These are phyloP conservation scores for Hyaloscypha variabilis DNA, from an alignment of 495 filamentous ascomycete genomes.

Conservation along the genomic window DNA sequence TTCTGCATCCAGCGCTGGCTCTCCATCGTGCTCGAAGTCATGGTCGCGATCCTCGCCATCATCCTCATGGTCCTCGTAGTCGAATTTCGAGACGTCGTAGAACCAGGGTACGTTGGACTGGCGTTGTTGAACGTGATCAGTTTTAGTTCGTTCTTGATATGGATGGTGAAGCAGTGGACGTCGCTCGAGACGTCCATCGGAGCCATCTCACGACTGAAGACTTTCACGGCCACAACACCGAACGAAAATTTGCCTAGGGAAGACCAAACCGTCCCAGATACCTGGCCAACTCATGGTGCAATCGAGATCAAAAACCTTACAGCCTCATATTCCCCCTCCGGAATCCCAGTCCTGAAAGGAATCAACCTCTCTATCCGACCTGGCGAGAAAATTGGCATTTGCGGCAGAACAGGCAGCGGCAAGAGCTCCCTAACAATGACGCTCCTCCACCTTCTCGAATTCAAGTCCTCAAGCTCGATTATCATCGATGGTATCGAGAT, in stretches of 20 bases:
- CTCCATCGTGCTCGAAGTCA: slow-evolving; percentile 29
- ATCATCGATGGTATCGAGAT: slow-evolving; percentile 35
- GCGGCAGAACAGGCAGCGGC: slow-evolving; percentile 17
- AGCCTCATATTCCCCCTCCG: slow-evolving; percentile 31
- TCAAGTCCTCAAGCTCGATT: slow-evolving; percentile 12
- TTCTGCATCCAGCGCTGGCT: slow-evolving; percentile 46
- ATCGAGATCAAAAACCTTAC: slow-evolving; percentile 53
- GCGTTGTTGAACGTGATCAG: slow-evolving; percentile 59
- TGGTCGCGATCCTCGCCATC: no score
- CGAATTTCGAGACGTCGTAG: slow-evolving; percentile 20
- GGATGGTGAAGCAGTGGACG: neutral
- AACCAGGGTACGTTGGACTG: slow-evolving; percentile 53
- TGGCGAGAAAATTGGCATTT: slow-evolving; percentile 27
- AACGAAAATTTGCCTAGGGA: slow-evolving; percentile 8
- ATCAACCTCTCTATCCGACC: slow-evolving; percentile 30
- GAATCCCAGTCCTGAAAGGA: neutral
- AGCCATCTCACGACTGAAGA: slow-evolving; percentile 34
- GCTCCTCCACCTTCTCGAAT: slow-evolving; percentile 38
- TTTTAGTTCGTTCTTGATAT: slow-evolving; percentile 46
- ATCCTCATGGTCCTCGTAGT: no score
- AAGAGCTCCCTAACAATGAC: slow-evolving; percentile 37
- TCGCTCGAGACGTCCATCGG: no score
- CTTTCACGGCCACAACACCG: slow-evolving; percentile 38
- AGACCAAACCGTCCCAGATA: neutral
- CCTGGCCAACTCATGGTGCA: no score